These are phyloP conservation scores for Trichophyton schoenleinii DNA, from an alignment of 2,329 filamentous ascomycete genomes.

Conservation along the genomic window DNA sequence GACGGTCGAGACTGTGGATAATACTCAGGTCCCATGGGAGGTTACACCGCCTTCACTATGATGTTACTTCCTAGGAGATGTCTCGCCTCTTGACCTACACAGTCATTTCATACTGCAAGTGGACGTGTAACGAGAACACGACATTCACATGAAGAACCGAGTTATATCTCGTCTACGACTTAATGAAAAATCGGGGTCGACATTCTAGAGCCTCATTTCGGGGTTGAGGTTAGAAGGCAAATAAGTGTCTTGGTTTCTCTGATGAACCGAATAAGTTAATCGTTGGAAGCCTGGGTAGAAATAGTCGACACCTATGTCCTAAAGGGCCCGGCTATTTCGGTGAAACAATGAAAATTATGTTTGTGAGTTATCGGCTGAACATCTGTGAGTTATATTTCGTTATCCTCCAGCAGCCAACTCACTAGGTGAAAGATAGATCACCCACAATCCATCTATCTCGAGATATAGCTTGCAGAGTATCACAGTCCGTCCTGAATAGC, in stretches of 20 bases:
- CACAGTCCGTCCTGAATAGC: background rate
- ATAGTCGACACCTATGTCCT: background rate
- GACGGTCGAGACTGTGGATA: background rate
- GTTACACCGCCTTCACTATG: background rate
- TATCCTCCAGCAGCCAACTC: background rate
- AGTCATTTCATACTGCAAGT: background rate
- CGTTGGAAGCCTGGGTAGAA: background rate
- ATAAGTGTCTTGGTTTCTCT: background rate
- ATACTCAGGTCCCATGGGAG: background rate
- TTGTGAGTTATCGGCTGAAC: background rate
- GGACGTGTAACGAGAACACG: background rate
- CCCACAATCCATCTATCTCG: background rate
- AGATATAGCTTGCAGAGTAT: background rate
- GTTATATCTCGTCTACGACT: background rate
- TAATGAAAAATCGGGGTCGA: background rate
- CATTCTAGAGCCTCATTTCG: background rate
- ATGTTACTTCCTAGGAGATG: background rate
- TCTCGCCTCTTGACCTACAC: background rate
- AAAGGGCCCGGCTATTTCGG: background rate
- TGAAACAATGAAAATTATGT: background rate
- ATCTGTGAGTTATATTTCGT: background rate
- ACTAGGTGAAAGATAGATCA: background rate
- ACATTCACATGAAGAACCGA: background rate
- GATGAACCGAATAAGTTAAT: background rate
- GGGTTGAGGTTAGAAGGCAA: background rate